Evolutionary conservation across 208 protist species (phyloP).

Genomic region (Tritrichomonas musculus): DNA sequence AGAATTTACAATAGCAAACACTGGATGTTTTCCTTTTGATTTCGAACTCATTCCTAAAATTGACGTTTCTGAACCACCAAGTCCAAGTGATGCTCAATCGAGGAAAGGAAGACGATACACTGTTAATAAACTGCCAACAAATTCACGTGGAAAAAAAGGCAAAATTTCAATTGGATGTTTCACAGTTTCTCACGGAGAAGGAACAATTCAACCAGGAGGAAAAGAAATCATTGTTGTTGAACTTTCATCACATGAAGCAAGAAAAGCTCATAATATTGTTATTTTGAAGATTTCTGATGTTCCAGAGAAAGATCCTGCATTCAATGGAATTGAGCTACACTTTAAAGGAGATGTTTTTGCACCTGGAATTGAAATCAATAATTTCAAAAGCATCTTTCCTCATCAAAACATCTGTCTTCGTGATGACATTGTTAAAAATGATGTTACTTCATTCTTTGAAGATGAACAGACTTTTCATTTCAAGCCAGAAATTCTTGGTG

Average conservation of each 20-base stretch:
- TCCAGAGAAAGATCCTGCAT: not conserved
- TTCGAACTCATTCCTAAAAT: not conserved
- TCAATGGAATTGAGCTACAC: not conserved
- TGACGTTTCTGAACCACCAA: not conserved
- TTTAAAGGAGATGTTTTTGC: not conserved
- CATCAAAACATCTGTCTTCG: not conserved
- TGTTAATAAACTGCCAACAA: not conserved
- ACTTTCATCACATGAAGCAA: not conserved
- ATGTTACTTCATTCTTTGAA: not conserved
- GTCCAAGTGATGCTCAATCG: not conserved
- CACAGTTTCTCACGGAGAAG: not conserved
- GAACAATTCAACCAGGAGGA: not conserved
- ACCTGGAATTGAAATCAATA: not conserved
- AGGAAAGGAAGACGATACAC: not conserved
- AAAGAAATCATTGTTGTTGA: not conserved
- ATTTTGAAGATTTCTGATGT: not conserved
- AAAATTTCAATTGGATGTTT: not conserved
- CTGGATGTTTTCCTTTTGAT: not conserved
- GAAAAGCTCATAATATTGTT: not conserved
- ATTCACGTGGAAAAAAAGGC: not conserved
- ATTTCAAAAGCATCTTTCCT: not conserved
- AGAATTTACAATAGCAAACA: not conserved
- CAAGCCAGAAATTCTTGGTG: not conserved
- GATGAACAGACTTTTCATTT: not conserved
- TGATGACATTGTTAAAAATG: not conserved